Evolutionary conservation across 2,329 filamentous ascomycete genomes (phyloP).

Genomic region (Aspergillus fijiensis): DNA sequence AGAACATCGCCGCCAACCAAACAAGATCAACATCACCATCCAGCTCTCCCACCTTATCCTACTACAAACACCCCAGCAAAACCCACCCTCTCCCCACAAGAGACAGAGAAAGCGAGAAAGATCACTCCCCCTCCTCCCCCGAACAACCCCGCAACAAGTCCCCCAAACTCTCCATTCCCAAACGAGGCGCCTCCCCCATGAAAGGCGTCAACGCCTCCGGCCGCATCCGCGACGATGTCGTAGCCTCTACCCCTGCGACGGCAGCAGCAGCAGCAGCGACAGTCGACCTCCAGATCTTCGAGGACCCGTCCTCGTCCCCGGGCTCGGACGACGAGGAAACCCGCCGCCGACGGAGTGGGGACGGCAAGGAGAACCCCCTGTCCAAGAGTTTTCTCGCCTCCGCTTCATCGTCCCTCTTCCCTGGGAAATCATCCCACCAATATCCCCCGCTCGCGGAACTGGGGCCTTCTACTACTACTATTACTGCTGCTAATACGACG

Average conservation of each 20-base stretch:
- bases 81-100: not conserved
- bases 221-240: slow-evolving; percentile 24
- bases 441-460: not conserved
- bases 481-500: too few relatives aligned
- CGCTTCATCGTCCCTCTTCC: not conserved
- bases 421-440: too few relatives aligned
- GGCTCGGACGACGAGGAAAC: slow-evolving; percentile 14
- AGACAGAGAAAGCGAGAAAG: slow-evolving; percentile 6
- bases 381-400: not conserved
- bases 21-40: not conserved
- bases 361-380: slow-evolving; percentile 27
- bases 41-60: not conserved
- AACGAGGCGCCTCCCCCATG: not conserved
- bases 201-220: slow-evolving; percentile 25
- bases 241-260: slow-evolving; percentile 10
- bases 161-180: slow-evolving; percentile 32
- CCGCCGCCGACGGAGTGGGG: slow-evolving; percentile 17
- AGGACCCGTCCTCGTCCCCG: slow-evolving; percentile 27
- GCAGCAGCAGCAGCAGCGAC: slow-evolving; percentile 17
- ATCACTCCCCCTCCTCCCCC: slow-evolving; percentile 19
- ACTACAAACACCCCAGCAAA: not conserved
- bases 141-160: slow-evolving; percentile 31
- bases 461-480: not conserved
- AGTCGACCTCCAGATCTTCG: slow-evolving; percentile 32
- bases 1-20: slow-evolving; percentile 43